phyloP scores from a whole-genome alignment of 2,329 filamentous ascomycete species.

The Aspergillus flavus region DNA sequence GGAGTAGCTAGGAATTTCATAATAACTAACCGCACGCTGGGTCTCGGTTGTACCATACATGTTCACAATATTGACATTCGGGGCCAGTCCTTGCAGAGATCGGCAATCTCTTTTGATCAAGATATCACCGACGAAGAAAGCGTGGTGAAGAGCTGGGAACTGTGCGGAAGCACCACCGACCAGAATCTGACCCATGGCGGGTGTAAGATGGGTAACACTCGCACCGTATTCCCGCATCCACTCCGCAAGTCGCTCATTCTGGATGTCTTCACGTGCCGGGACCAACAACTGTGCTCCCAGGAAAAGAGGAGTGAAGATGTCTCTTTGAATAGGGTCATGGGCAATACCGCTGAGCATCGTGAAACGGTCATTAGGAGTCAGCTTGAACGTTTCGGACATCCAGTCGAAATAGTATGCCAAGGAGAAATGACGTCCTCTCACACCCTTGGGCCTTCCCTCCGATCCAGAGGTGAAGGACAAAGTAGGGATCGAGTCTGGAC shows the following conservation, averaged over 20 bases:
- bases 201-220: constrained; percentile 86
- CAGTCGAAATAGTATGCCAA: constrained; percentile 86
- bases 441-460: constrained; percentile 83
- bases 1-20: constrained; percentile 68
- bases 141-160: constrained; percentile 75
- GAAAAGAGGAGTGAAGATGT: constrained; percentile 91
- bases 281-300: constrained; percentile 78
- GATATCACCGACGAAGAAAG: constrained; percentile 91
- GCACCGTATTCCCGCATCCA: constrained; percentile 79
- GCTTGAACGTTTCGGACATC: constrained; percentile 84
- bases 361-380: constrained; percentile 73
- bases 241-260: constrained; percentile 80
- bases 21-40: constrained; percentile 79
- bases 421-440: constrained; percentile 82
- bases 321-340: constrained; percentile 59
- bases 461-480: constrained; percentile 72
- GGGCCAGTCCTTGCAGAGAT: constrained; percentile 72
- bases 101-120: constrained; percentile 82
- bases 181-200: constrained; percentile 94
- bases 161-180: constrained; percentile 78
- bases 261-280: constrained; percentile 79
- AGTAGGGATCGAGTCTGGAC: constrained; percentile 80
- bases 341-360: constrained; percentile 85
- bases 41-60: constrained; percentile 92
- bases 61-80: constrained; percentile 75